Conservation (phyloP, 768 basidiomycete genomes). For the Suillus clintonianus region DNA sequence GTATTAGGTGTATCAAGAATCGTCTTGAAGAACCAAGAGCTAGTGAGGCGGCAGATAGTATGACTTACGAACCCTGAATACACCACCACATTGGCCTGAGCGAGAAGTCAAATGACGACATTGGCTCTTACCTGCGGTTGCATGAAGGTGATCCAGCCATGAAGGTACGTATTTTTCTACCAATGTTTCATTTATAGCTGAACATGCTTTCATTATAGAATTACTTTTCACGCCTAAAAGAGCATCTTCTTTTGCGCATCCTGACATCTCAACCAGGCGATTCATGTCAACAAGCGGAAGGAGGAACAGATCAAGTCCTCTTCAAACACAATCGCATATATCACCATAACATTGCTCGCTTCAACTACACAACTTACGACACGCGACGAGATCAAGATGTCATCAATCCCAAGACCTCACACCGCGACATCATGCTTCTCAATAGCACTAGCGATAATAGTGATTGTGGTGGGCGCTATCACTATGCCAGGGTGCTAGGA, state of each 20-base stretch:
- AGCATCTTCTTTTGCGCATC: constrained; percentile 10
- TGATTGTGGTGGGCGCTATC: neutral
- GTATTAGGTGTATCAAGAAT: constrained; percentile 4
- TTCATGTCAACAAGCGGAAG: neutral
- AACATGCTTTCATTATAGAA: constrained; percentile 1
- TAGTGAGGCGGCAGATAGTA: neutral
- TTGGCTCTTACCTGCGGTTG: constrained; percentile 5
- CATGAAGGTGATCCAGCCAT: constrained; percentile 29
- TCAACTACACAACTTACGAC: constrained; percentile 20
- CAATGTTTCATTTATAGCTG: neutral
- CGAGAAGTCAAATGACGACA: neutral
- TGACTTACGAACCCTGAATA: neutral
- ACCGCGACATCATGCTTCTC: constrained; percentile 38
- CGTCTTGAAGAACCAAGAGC: neutral
- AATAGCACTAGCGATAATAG: neutral
- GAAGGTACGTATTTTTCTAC: neutral
- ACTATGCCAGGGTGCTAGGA: neutral
- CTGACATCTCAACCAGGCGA: neutral
- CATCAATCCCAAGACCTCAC: constrained; percentile 35
- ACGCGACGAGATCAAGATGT: constrained; percentile 38
- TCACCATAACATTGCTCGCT: constrained; percentile 4
- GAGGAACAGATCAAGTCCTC: constrained; percentile 7
- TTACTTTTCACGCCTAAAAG: constrained; percentile 5
- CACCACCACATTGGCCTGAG: constrained; percentile 23
- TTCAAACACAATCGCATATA: constrained; percentile 22